Evolutionary conservation across 805 yeast species (phyloP).

Genomic region (Kazachstania viticola): DNA sequence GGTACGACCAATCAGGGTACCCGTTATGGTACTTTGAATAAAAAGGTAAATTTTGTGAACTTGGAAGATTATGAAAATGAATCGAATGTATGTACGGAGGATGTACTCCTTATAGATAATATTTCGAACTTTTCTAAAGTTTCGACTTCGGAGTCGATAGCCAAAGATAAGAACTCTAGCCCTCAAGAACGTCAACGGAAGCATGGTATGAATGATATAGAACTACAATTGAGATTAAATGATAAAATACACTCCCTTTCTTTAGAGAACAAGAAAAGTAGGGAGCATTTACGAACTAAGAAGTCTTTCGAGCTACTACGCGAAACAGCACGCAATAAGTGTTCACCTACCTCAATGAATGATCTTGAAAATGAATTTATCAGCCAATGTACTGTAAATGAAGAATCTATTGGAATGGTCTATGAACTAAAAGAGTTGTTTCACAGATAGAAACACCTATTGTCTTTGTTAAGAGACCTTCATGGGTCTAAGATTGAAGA

Average conservation of each 20-base stretch:
- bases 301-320: conserved; percentile 23
- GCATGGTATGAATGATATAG: conserved; percentile 14
- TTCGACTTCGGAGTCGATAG: not conserved
- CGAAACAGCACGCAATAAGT: too few species aligned
- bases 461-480: not conserved
- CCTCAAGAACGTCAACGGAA: not conserved
- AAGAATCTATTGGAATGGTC: conserved; percentile 7
- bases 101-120: not conserved
- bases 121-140: not conserved
- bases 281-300: conserved; percentile 18
- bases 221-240: conserved; percentile 17
- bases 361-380: not conserved
- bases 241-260: conserved; percentile 21
- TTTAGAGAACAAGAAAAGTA: conserved; percentile 21
- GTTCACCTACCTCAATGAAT: not conserved
- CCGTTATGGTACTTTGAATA: too few species aligned
- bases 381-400: too few species aligned
- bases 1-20: too few species aligned
- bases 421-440: conserved; percentile 20
- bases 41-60: not conserved
- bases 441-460: conserved; percentile 3
- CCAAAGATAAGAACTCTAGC: not conserved
- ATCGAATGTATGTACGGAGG: not conserved
- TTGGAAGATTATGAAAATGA: not conserved
- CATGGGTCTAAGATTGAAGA: not conserved